phyloP scores from a whole-genome alignment of 1,284 basidiomycete species.

The Marasmius oreades region DNA sequence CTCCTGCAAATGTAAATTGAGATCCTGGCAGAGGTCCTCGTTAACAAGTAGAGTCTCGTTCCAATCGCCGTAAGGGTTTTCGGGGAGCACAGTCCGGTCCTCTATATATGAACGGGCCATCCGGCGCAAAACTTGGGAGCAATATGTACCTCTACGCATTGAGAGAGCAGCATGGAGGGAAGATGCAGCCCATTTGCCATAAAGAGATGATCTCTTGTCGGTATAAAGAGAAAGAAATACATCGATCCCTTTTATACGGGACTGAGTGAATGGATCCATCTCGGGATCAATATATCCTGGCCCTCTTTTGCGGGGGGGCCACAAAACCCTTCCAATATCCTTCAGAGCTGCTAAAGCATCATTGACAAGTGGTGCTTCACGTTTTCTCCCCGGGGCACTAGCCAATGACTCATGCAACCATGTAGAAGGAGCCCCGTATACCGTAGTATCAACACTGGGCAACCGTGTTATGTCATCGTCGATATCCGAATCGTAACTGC shows the following conservation, averaged over 20 bases:
- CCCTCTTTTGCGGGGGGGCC: too few relatives aligned
- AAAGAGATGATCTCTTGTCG: slow-evolving; percentile 18
- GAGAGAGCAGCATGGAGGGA: slow-evolving; percentile 24
- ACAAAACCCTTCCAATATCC: too few relatives aligned
- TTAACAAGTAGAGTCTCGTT: slow-evolving; percentile 25
- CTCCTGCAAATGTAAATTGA: slow-evolving; percentile 26
- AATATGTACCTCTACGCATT: slow-evolving; percentile 10
- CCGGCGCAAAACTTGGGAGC: slow-evolving; percentile 17
- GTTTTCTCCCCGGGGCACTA: too few relatives aligned
- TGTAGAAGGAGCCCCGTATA: too few relatives aligned
- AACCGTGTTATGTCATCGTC: too few relatives aligned
- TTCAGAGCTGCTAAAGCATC: too few relatives aligned
- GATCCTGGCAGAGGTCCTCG: slow-evolving; percentile 24
- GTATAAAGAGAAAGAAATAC: slow-evolving; percentile 24
- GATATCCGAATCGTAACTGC: too few relatives aligned
- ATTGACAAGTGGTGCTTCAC: too few relatives aligned
- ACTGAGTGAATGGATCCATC: too few relatives aligned
- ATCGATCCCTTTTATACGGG: slow-evolving; percentile 29
- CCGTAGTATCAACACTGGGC: too few relatives aligned
- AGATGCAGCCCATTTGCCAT: slow-evolving; percentile 25
- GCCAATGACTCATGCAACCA: too few relatives aligned
- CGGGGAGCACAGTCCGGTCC: slow-evolving; percentile 22
- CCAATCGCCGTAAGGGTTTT: slow-evolving; percentile 30
- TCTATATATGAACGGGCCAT: slow-evolving; percentile 20
- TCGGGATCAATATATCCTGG: too few relatives aligned